phyloP scores from a whole-genome alignment of 2,329 filamentous ascomycete genomes.

The Trichoderma hamatum region DNA sequence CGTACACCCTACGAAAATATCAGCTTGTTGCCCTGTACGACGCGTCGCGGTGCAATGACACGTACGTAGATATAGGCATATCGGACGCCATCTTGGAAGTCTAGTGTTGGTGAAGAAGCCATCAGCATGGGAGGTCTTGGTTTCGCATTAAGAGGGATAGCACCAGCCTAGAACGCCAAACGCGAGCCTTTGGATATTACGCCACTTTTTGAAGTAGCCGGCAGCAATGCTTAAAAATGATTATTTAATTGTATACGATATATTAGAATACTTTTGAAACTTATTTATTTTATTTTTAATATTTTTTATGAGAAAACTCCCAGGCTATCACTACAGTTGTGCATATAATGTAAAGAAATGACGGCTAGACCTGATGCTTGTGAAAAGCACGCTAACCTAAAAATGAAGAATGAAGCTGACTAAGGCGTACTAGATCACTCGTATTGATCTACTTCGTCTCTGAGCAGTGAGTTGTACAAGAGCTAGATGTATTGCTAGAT shows the following conservation, averaged over 20 bases:
- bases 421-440: background rate
- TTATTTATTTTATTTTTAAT: background rate
- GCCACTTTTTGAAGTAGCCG: background rate
- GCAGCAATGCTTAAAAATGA: background rate
- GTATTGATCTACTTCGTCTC: background rate
- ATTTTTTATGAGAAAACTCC: background rate
- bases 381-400: background rate
- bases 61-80: slow-evolving; percentile 66
- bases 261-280: background rate
- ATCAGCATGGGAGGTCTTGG: slow-evolving; percentile 1
- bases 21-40: slow-evolving; percentile 42
- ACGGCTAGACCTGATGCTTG: background rate
- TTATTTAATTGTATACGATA: background rate
- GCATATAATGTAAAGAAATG: background rate
- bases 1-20: slow-evolving; percentile 59
- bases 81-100: slow-evolving; percentile 19
- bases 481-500: background rate
- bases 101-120: slow-evolving; percentile 9
- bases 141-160: slow-evolving; percentile 2
- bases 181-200: background rate
- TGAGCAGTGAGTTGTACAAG: background rate
- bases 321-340: background rate
- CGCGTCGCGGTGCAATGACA: slow-evolving; percentile 75
- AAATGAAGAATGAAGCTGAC: background rate
- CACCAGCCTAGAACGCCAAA: slow-evolving; percentile 1